Evolutionary conservation across 768 basidiomycete genomes (phyloP).

Genomic region (Pleurotus citrinopileatus): DNA sequence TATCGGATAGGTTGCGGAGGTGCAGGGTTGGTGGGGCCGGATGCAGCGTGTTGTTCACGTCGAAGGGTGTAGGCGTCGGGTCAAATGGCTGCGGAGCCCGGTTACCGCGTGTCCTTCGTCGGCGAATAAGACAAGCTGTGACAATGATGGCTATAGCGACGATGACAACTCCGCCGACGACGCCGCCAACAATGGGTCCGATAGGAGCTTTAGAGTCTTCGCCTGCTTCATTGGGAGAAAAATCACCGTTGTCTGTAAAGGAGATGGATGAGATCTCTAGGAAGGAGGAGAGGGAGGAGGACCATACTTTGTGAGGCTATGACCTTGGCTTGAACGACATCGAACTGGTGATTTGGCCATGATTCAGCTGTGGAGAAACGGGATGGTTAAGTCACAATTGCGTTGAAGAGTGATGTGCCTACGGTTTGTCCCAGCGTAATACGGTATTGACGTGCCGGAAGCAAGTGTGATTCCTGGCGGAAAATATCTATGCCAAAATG

Average conservation of each 20-base stretch:
- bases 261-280: background rate
- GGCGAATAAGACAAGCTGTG: slow-evolving; percentile 14
- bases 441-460: slow-evolving; percentile 7
- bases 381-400: too few relatives aligned
- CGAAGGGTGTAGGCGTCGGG: background rate
- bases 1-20: slow-evolving; percentile 6
- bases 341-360: slow-evolving; percentile 11
- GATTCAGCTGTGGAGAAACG: slow-evolving; percentile 3
- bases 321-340: background rate
- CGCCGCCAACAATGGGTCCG: slow-evolving; percentile 10
- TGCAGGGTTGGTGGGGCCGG: slow-evolving; percentile 1
- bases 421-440: slow-evolving; percentile 11
- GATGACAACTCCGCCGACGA: slow-evolving; percentile 7
- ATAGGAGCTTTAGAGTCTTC: background rate
- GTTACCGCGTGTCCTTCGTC: slow-evolving; percentile 14
- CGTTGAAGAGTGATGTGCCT: background rate
- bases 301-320: slow-evolving; percentile 5
- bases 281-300: background rate
- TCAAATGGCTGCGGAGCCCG: background rate
- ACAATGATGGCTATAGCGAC: slow-evolving; percentile 1
- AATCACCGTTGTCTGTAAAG: background rate
- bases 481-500: slow-evolving; percentile 3
- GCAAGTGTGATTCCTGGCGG: slow-evolving; percentile 9
- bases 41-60: background rate
- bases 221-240: background rate